Evolutionary conservation across 2,329 filamentous ascomycete species (phyloP).

Genomic region (Beauveria bassiana): DNA sequence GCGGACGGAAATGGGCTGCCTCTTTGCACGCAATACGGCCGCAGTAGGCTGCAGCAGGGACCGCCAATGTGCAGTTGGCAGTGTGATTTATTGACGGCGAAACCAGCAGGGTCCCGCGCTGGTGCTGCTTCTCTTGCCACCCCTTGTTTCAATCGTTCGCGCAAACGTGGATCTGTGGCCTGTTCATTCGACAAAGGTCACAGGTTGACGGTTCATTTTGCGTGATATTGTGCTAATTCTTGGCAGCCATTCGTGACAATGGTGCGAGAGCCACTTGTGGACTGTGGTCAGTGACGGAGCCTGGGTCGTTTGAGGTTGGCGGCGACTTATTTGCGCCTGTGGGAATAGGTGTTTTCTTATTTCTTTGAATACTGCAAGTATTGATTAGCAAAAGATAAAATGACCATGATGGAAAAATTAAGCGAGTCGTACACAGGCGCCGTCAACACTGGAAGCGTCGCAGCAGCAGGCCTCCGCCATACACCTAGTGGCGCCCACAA

Average conservation of each 20-base stretch:
- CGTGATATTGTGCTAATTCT: slow-evolving; percentile 1
- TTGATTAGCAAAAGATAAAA: background rate
- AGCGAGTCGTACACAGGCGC: background rate
- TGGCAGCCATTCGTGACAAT: background rate
- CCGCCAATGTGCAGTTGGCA: background rate
- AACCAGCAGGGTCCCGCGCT: background rate
- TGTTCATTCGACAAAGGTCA: background rate
- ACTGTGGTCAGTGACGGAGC: too few relatives aligned
- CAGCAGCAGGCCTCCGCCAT: background rate
- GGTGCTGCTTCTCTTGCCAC: background rate
- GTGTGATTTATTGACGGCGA: background rate
- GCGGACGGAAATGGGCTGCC: background rate
- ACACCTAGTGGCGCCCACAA: background rate
- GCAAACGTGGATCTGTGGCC: background rate
- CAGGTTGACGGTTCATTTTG: background rate
- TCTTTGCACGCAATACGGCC: background rate
- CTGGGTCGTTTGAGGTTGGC: too few relatives aligned
- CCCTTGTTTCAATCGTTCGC: background rate
- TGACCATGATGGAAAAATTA: background rate
- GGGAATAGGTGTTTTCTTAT: background rate
- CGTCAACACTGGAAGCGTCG: background rate
- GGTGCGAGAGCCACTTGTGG: background rate
- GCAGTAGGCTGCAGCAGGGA: background rate
- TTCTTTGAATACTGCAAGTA: background rate
- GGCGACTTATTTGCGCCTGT: background rate